Conservation (phyloP, 1,139 yeast species). For the Casaregolazyma suthepensis region DNA sequence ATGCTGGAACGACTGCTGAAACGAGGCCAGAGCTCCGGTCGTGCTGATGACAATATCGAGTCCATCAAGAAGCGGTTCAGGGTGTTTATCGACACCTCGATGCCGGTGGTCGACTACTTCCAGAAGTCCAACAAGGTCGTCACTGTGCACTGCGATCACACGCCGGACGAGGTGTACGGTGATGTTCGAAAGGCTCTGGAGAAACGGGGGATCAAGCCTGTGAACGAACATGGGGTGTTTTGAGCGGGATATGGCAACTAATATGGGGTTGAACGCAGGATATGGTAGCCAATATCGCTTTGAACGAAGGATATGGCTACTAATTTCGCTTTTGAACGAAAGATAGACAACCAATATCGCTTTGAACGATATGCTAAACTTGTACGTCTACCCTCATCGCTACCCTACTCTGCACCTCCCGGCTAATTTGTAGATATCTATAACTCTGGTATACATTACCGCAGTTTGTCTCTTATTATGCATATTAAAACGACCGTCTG, state of each 20-base stretch:
- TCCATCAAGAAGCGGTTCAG: conserved; percentile 83
- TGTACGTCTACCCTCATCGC: no score
- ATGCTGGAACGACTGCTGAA: conserved; percentile 82
- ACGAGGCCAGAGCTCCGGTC: conserved; percentile 92
- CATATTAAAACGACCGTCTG: background rate
- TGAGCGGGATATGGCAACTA: background rate
- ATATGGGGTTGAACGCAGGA: no score
- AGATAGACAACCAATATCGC: no score
- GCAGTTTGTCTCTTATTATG: background rate
- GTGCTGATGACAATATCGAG: conserved; percentile 88
- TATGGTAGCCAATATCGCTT: no score
- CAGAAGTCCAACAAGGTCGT: conserved; percentile 72
- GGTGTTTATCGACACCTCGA: conserved; percentile 80
- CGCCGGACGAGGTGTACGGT: conserved; percentile 72
- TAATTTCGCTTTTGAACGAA: no score
- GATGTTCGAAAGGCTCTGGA: conserved; percentile 63
- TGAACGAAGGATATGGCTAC: no score
- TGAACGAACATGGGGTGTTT: background rate
- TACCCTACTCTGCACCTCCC: no score
- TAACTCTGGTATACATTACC: background rate
- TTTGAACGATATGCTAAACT: no score
- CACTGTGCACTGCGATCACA: conserved; percentile 67
- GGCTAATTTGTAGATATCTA: background rate
- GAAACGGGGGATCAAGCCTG: conserved; percentile 20
- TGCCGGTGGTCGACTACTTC: conserved; percentile 90